A percentile compares a stretch with the other conserved stretches of the same genome.
Conservation (phyloP, 208 protist species). For the Trypanosoma brucei region DNA sequence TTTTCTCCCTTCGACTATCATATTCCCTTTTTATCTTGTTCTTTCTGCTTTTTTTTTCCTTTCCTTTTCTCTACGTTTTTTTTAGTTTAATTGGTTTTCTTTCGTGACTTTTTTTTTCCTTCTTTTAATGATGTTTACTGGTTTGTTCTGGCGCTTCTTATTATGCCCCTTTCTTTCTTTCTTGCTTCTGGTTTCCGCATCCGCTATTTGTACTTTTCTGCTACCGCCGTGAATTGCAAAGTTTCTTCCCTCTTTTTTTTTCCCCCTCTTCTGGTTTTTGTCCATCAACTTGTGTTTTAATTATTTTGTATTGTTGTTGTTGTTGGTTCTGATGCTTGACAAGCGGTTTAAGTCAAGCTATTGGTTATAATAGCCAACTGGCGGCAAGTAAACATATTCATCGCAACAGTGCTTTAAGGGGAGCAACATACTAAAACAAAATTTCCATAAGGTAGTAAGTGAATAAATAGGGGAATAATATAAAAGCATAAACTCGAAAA, state of each 20-base stretch:
- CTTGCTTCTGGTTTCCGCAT: no score
- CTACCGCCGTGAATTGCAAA: no score
- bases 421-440: no score
- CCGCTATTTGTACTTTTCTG: no score
- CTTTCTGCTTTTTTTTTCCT: constrained; percentile 9
- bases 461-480: neutral
- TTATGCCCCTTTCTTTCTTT: no score
- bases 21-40: constrained; percentile 15
- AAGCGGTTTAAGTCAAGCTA: neutral
- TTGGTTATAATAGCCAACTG: no score
- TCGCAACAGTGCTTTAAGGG: no score
- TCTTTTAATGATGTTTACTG: neutral
- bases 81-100: neutral
- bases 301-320: neutral
- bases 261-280: no score
- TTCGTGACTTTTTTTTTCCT: neutral
- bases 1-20: neutral
- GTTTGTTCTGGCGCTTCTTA: no score
- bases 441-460: no score
- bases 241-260: no score
- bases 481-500: neutral
- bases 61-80: constrained; percentile 12
- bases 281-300: neutral
- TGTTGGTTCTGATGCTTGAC: neutral
- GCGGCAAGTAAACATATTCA: no score